Evolutionary conservation across 177 flowering plant species (phyloP).

Genomic region (Vitis hybrid): DNA sequence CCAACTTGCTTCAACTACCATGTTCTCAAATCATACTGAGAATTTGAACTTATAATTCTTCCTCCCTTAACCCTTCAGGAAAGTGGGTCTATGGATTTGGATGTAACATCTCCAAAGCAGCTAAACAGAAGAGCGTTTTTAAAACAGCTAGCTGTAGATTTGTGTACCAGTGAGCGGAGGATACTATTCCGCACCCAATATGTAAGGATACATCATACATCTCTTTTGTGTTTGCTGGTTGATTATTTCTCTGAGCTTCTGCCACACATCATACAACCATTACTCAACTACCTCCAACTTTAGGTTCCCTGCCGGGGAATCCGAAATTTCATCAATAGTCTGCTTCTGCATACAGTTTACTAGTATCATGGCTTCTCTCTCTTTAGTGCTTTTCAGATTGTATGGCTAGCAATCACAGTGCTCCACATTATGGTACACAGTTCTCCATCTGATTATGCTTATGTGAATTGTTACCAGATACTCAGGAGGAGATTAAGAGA

Average conservation of each 20-base stretch:
- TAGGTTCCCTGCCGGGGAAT: too few species aligned
- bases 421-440: neutral
- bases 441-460: neutral
- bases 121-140: slow-evolving; percentile 70
- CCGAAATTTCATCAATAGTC: too few species aligned
- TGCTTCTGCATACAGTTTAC: too few species aligned
- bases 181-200: slow-evolving; percentile 88
- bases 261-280: neutral
- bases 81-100: slow-evolving; percentile 82
- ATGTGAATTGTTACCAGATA: slow-evolving; percentile 45
- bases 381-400: neutral
- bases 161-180: slow-evolving; percentile 78
- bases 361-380: neutral
- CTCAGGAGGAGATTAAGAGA: slow-evolving; percentile 84
- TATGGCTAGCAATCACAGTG: too few species aligned
- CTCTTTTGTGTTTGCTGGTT: neutral
- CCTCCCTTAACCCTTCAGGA: slow-evolving; percentile 35
- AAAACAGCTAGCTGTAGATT: slow-evolving; percentile 85
- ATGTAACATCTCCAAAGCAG: slow-evolving; percentile 83
- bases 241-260: neutral
- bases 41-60: neutral
- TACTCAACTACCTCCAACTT: too few species aligned
- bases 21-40: too few species aligned
- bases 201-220: slow-evolving; percentile 47
- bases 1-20: too few species aligned